phyloP scores from a whole-genome alignment of 2,329 filamentous ascomycete species.

The Colletotrichum nymphaeae region DNA sequence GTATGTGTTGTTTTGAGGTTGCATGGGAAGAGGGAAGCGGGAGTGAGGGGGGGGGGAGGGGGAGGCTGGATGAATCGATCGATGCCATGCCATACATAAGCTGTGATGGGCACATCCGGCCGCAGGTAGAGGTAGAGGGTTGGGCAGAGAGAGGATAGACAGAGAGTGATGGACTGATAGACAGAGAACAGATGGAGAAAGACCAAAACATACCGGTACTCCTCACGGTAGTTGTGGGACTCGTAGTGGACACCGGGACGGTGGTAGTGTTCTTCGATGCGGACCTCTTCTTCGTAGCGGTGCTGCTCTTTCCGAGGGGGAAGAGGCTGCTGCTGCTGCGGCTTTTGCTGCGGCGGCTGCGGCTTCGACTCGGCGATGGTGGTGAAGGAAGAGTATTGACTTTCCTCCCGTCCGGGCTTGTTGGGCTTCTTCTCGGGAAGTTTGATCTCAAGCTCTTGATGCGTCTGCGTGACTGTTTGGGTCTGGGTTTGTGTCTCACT shows the following conservation, averaged over 20 bases:
- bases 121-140: too few species aligned
- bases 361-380: conserved; percentile 55
- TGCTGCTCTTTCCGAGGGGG: conserved; percentile 62
- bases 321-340: conserved; percentile 72
- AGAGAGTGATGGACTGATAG: too few species aligned
- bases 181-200: conserved; percentile 22
- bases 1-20: conserved; percentile 27
- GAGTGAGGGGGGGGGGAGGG: conserved; percentile 14
- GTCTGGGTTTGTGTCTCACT: conserved; percentile 48
- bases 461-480: conserved; percentile 68
- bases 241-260: conserved; percentile 74
- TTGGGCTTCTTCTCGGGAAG: conserved; percentile 62
- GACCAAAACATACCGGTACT: conserved; percentile 61
- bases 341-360: conserved; percentile 47
- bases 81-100: conserved; percentile 9
- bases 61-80: conserved; percentile 5
- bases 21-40: conserved; percentile 11
- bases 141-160: too few species aligned
- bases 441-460: conserved; percentile 91
- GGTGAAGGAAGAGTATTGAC: conserved; percentile 84
- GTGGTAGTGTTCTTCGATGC: conserved; percentile 79
- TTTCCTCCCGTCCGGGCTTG: conserved; percentile 99
- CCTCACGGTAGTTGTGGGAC: conserved; percentile 59
- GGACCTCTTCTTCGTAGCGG: conserved; percentile 86
- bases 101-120: not conserved